phyloP scores from a whole-genome alignment of 768 basidiomycete species.

The Xanthoconium purpureum region DNA sequence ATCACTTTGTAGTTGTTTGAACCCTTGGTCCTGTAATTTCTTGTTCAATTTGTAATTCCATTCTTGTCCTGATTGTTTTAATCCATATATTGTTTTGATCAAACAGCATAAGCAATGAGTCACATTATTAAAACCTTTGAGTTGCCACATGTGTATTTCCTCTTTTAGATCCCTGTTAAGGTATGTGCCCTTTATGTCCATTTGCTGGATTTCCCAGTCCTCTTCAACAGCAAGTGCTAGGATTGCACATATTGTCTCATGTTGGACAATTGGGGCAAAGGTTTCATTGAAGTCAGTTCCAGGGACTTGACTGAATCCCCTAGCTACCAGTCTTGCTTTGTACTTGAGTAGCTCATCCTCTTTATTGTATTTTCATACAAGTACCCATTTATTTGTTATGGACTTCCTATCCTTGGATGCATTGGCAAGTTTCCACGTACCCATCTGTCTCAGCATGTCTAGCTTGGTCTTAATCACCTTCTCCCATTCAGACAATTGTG shows the following conservation, averaged over 20 bases:
- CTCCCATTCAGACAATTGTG: background rate
- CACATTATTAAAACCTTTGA: no score
- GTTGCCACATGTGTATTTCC: background rate
- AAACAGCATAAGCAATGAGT: background rate
- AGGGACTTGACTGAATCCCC: background rate
- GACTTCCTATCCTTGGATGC: constrained; percentile 23
- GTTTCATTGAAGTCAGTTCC: background rate
- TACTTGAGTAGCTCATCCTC: background rate
- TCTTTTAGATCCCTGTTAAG: background rate
- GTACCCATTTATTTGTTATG: constrained; percentile 32
- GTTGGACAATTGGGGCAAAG: background rate
- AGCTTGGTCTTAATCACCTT: background rate
- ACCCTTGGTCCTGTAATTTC: no score
- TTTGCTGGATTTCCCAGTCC: constrained; percentile 3
- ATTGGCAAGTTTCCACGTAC: constrained; percentile 24
- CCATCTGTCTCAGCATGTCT: background rate
- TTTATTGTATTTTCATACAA: background rate
- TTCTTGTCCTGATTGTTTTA: no score
- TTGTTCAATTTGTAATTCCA: no score
- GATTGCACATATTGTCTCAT: background rate
- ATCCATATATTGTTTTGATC: no score
- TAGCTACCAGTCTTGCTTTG: constrained; percentile 26
- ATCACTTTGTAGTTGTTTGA: no score
- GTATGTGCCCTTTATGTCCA: background rate
- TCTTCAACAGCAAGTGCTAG: background rate